Percentiles rank a stretch among this genome's conserved stretches.
Conservation (phyloP, 2,329 filamentous ascomycete genomes). For the Hypoxylon sp. region DNA sequence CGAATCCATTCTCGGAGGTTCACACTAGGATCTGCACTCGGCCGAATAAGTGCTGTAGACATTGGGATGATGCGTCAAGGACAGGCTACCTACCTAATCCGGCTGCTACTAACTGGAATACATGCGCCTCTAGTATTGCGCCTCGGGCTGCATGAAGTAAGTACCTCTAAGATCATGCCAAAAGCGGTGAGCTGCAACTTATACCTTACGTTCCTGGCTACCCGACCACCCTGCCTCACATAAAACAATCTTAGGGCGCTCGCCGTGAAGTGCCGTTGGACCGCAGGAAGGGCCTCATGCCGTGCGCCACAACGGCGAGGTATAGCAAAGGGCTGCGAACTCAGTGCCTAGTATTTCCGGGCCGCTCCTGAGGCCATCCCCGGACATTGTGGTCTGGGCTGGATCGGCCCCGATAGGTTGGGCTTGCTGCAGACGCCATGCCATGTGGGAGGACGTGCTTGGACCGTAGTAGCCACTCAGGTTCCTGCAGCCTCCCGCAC, state of each 20-base stretch:
- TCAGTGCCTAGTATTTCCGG: slow-evolving; percentile 16
- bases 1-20: slow-evolving; percentile 9
- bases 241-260: slow-evolving; percentile 5
- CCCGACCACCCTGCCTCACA: slow-evolving; percentile 16
- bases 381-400: slow-evolving; percentile 23
- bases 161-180: slow-evolving; percentile 9
- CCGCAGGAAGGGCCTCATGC: slow-evolving; percentile 37
- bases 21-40: slow-evolving; percentile 28
- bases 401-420: slow-evolving; percentile 33
- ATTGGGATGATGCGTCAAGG: slow-evolving; percentile 2
- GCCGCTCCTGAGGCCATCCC: slow-evolving; percentile 19
- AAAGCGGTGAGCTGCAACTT: slow-evolving; percentile 20
- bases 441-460: slow-evolving; percentile 38
- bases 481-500: slow-evolving; percentile 38
- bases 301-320: slow-evolving; percentile 30
- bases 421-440: slow-evolving; percentile 17
- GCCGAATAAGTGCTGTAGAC: slow-evolving; percentile 26
- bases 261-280: slow-evolving; percentile 11
- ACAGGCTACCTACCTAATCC: slow-evolving; percentile 20
- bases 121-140: neutral
- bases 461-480: slow-evolving; percentile 13
- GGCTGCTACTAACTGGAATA: slow-evolving; percentile 13
- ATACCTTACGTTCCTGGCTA: slow-evolving; percentile 10
- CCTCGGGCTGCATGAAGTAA: slow-evolving; percentile 14
- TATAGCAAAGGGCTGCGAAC: slow-evolving; percentile 22